phyloP scores from a whole-genome alignment of 2,329 filamentous ascomycete genomes.

The Venturia oleaginea region DNA sequence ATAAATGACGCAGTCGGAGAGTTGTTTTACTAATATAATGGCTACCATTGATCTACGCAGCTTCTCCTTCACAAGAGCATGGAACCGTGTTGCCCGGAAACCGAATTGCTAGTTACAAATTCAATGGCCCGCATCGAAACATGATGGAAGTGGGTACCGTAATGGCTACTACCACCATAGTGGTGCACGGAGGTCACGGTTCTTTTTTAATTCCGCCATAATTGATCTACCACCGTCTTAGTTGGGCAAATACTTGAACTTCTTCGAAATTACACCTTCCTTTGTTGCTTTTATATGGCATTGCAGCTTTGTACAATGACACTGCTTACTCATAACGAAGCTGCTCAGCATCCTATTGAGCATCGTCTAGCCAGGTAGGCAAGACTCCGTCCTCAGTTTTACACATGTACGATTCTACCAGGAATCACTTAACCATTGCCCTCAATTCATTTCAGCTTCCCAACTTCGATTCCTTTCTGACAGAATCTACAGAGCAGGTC shows the following conservation, averaged over 20 bases:
- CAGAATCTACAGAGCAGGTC: slow-evolving; percentile 14
- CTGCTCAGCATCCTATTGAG: neutral
- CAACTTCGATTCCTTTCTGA: neutral
- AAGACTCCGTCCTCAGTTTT: neutral
- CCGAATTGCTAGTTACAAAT: neutral
- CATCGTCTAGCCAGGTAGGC: neutral
- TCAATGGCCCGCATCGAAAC: neutral
- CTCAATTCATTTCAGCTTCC: too few relatives aligned
- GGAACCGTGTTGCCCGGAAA: neutral
- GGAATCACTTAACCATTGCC: too few relatives aligned
- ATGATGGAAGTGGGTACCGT: neutral
- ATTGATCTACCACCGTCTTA: neutral
- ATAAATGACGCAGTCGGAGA: neutral
- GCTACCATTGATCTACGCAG: neutral
- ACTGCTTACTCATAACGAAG: neutral
- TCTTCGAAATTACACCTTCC: neutral
- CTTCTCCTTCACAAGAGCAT: neutral
- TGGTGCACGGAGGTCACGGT: neutral
- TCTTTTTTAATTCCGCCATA: neutral
- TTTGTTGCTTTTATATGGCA: neutral
- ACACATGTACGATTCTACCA: neutral
- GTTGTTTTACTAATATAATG: neutral
- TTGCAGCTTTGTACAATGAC: neutral
- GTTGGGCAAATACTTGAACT: neutral
- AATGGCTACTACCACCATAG: neutral